Evolutionary conservation across 257 asterid genomes (phyloP).

Genomic region (Thymus mandschuricus): DNA sequence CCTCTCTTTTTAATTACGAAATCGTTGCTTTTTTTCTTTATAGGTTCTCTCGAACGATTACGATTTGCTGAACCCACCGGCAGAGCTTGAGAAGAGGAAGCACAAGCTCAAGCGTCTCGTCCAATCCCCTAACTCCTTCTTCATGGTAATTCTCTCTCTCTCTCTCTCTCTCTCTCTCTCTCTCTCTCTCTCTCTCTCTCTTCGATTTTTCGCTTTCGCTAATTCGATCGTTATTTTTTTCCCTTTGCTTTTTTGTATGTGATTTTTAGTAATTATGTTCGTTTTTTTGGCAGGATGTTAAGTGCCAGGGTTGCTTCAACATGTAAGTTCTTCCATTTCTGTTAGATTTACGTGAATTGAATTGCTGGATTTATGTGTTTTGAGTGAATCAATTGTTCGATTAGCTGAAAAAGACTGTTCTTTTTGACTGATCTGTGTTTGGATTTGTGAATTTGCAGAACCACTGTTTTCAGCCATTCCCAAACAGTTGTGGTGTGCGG

Average conservation of each 20-base stretch:
- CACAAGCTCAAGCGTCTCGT: constrained; percentile 69
- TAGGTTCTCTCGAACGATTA: constrained; percentile 61
- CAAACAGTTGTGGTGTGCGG: constrained; percentile 42
- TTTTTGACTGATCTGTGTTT: background rate
- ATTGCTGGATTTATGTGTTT: background rate
- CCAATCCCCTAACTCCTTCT: constrained; percentile 29
- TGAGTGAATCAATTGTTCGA: background rate
- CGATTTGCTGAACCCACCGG: constrained; percentile 69
- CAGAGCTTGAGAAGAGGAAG: constrained; percentile 76
- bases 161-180: background rate
- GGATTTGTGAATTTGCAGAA: constrained; percentile 9
- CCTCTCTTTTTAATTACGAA: background rate
- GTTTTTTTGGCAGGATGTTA: constrained; percentile 35
- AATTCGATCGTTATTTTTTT: background rate
- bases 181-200: background rate
- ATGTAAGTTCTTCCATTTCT: constrained; percentile 39
- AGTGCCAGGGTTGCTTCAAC: constrained; percentile 73
- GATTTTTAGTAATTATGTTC: background rate
- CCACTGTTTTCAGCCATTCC: constrained; percentile 32
- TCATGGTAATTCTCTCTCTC: constrained; percentile 3
- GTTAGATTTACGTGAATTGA: background rate
- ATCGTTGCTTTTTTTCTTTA: background rate
- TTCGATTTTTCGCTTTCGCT: background rate
- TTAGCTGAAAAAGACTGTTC: background rate
- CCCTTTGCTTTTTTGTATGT: background rate